Evolutionary conservation across 768 basidiomycete genomes (phyloP), one percentile per base, ranked within the genome.

Genomic region (Leccinum subgranulosum): DNA sequence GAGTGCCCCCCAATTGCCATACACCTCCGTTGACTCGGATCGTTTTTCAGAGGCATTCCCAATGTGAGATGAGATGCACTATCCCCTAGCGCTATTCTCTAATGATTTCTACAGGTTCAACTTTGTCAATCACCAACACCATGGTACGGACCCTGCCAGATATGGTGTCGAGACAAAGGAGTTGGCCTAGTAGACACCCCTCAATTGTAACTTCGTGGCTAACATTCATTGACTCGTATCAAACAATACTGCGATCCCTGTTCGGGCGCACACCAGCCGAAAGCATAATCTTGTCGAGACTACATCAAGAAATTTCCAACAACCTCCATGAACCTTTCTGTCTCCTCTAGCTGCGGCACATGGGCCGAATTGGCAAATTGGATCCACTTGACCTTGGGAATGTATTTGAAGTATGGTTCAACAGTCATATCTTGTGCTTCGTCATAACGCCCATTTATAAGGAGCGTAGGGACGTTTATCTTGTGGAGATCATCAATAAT

Each of bases 111-210:
- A 8, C 67, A 96, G 94, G 94, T 84, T 98, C 76, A 98, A 98
- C 78, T 78, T 98, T 50, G 94, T 95, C 65, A 89, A 95, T 72
- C 94, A 97, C 72, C 86, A 85, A 45, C 75, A 84, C 69, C 94
- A 96, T 68, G 94, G 94, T 3, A 85, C 86, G 9, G 90, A 95
- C 66, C 82, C 88, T 19, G 82, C 86, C 56, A 94, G 93, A 73
- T 97, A 96, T 61, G 79, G 76, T 25, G 77, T 78, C 47, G 73
- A 66, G 64, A 60, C 61, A 50, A 65, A 68, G 53, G 72, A 72
- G 34, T 46, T 51, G 46, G 59, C 57, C 34, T 63, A 55, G 60
- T 74, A 66, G 57, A 61, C 9, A 28, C n/a, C 34, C 27, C 33
- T 54, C 9, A 43, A 51, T 23, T 59, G 60, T 65, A 60, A 50